Conservation (phyloP, 768 basidiomycete genomes). For the Nevesoporus exiguus region DNA sequence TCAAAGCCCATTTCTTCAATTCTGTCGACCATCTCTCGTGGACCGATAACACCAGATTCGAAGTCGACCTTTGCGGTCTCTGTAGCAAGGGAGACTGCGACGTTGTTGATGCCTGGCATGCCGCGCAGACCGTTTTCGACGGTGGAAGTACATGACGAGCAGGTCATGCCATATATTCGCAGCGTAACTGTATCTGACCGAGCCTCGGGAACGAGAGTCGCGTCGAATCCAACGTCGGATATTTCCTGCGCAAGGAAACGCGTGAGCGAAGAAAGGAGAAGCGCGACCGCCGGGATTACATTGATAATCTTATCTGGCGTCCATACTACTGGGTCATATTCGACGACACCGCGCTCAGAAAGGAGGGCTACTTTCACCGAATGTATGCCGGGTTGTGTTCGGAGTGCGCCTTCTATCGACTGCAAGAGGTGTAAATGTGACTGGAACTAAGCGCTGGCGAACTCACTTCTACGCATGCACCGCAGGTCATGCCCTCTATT, state of each 20-base stretch:
- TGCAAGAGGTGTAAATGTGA: conserved; percentile 24
- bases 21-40: conserved; percentile 84
- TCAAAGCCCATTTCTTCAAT: conserved; percentile 90
- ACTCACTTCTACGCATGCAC: conserved; percentile 81
- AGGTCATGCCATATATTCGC: conserved; percentile 90
- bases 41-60: conserved; percentile 67
- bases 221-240: conserved; percentile 90
- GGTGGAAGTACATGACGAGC: conserved; percentile 73
- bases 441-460: not conserved
- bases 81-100: conserved; percentile 71
- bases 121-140: conserved; percentile 67
- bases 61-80: conserved; percentile 74
- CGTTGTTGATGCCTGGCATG: conserved; percentile 70
- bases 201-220: conserved; percentile 64
- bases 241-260: conserved; percentile 62
- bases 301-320: conserved; percentile 70
- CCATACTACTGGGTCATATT: conserved; percentile 87
- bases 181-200: conserved; percentile 68
- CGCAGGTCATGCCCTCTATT: conserved; percentile 90
- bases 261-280: conserved; percentile 3
- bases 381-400: conserved; percentile 82
- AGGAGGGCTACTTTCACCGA: conserved; percentile 95
- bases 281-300: conserved; percentile 35
- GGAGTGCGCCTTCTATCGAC: conserved; percentile 84
- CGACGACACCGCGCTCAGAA: conserved; percentile 88